Evolutionary conservation across 2,329 filamentous ascomycete genomes (phyloP).

Genomic region (Neobulgaria alba): DNA sequence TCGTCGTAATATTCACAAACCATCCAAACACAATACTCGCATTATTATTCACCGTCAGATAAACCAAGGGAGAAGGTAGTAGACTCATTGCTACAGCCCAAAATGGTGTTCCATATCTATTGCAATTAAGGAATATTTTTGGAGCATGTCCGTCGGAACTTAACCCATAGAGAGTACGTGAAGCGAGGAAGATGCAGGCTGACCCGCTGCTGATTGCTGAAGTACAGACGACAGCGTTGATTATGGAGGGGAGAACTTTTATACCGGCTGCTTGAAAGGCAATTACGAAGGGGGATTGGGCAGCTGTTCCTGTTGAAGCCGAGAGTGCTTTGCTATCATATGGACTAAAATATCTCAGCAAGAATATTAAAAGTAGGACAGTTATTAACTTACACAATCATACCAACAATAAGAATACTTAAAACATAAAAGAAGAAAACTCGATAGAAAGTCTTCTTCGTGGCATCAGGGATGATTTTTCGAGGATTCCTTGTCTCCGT

Average conservation of each 20-base stretch:
- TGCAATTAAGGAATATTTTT: conserved; percentile 43
- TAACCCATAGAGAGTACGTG: conserved; percentile 49
- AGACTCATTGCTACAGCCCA: conserved; percentile 44
- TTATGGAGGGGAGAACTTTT: conserved; percentile 57
- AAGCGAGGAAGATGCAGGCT: conserved; percentile 51
- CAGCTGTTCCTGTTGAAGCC: conserved; percentile 42
- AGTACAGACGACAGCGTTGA: conserved; percentile 69
- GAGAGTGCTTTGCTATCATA: conserved; percentile 30
- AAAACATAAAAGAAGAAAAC: conserved; percentile 58
- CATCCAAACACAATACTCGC: conserved; percentile 57
- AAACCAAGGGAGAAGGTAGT: conserved; percentile 54
- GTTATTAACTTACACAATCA: conserved; percentile 39
- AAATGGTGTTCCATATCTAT: conserved; percentile 47
- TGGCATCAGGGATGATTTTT: conserved; percentile 52
- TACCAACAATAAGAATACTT: conserved; percentile 43
- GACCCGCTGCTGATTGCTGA: conserved; percentile 64
- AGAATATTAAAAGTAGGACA: too few species aligned
- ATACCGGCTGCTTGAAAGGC: conserved; percentile 61
- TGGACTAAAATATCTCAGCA: background rate
- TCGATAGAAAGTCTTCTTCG: conserved; percentile 44
- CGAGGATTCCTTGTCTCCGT: conserved; percentile 58
- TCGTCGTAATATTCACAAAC: conserved; percentile 56
- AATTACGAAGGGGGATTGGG: conserved; percentile 60
- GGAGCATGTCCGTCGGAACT: conserved; percentile 47
- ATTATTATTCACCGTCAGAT: conserved; percentile 53